phyloP scores from a whole-genome alignment of 345 rosid species.

The Salix koriyanagi region DNA sequence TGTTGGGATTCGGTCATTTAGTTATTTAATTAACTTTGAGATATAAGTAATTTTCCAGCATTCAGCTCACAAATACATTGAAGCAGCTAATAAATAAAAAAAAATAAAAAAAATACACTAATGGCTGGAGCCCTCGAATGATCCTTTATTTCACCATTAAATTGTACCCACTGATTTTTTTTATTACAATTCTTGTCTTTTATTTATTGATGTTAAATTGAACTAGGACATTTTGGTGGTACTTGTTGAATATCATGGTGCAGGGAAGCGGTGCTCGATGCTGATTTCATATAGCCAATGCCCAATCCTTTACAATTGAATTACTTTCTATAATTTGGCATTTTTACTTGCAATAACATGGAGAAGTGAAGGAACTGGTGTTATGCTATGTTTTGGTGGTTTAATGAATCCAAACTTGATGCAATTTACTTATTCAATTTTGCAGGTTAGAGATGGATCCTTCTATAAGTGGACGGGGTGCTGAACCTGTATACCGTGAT shows the following conservation, averaged over 20 bases:
- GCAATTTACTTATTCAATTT: neutral
- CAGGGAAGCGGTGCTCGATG: neutral
- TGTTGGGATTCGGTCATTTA: neutral
- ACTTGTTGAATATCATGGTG: neutral
- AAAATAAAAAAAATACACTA: neutral
- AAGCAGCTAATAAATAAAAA: neutral
- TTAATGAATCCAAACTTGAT: neutral
- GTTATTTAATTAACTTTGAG: neutral
- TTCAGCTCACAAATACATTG: neutral
- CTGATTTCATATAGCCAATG: neutral
- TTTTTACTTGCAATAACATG: neutral
- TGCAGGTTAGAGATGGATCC: constrained; percentile 78
- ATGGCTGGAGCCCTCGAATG: neutral
- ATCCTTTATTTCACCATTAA: neutral
- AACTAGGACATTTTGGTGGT: neutral
- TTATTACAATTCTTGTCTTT: neutral
- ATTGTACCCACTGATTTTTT: neutral
- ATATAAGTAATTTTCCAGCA: neutral
- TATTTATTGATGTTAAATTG: neutral
- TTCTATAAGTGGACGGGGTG: constrained; percentile 64
- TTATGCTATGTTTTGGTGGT: neutral
- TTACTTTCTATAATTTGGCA: neutral
- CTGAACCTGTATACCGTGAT: constrained; percentile 84
- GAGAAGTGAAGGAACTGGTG: neutral
- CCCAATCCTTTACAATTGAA: neutral